A percentile compares a stretch with the other conserved stretches of the same genome.
These are phyloP conservation scores for Pythium guiyangense DNA, from an alignment of 352 stramenopile genomes.

Conservation along the genomic window DNA sequence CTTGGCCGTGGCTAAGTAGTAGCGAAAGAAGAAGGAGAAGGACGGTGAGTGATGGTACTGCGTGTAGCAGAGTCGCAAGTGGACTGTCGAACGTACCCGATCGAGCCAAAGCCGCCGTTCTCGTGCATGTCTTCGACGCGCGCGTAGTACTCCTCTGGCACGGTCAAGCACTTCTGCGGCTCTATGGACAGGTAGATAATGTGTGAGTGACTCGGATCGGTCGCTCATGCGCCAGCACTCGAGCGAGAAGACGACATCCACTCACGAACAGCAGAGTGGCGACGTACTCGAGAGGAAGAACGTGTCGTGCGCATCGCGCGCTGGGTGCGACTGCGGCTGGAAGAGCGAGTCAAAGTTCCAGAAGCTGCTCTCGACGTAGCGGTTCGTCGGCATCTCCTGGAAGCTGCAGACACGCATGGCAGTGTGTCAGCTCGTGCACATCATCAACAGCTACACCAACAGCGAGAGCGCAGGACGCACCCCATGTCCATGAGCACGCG, in stretches of 20 bases:
- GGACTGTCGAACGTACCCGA: constrained; percentile 82
- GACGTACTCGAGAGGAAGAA: constrained; percentile 97
- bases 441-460: not conserved
- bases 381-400: constrained; percentile 99
- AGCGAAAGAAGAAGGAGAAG: not conserved
- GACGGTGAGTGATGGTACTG: too few relatives aligned
- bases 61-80: not conserved
- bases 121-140: constrained; percentile 98
- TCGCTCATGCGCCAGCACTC: too few relatives aligned
- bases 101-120: constrained; percentile 93
- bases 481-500: constrained; percentile 99
- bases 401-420: constrained; percentile 61
- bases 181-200: constrained; percentile 22
- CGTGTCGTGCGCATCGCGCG: constrained; percentile 98
- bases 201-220: too few relatives aligned
- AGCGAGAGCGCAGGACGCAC: constrained; percentile 25
- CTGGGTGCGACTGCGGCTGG: constrained; percentile 98
- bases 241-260: too few relatives aligned
- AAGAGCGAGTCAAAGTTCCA: constrained; percentile 99
- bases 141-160: constrained; percentile 99
- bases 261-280: not conserved
- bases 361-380: constrained; percentile 99
- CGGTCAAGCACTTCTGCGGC: constrained; percentile 64
- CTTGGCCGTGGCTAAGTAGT: constrained; percentile 51
- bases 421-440: not conserved